These are phyloP conservation scores for Solanum hybrid DNA, from an alignment of 305 asterid genomes.

Conservation along the genomic window DNA sequence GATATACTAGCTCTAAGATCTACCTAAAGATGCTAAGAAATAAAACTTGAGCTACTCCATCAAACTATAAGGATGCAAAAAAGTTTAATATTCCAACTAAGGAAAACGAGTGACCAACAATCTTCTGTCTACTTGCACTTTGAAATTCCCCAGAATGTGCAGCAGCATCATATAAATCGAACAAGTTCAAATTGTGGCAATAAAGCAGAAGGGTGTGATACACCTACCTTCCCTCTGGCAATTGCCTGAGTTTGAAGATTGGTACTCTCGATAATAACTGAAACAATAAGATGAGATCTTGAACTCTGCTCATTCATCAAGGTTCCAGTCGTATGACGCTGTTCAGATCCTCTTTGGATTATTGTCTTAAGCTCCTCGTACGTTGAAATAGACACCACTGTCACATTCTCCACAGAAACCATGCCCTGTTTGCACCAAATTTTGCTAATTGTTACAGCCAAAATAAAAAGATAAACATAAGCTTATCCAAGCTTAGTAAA, in stretches of 20 bases:
- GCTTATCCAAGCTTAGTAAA: neutral
- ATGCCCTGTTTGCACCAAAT: constrained; percentile 44
- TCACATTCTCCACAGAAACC: constrained; percentile 83
- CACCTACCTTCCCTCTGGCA: constrained; percentile 85
- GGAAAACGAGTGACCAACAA: too few species aligned
- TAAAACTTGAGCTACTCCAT: neutral
- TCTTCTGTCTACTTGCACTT: neutral
- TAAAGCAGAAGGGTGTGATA: neutral
- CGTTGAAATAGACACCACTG: constrained; percentile 60
- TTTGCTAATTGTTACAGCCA: neutral
- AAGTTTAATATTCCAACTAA: neutral
- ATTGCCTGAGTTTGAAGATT: constrained; percentile 91
- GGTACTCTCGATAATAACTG: constrained; percentile 77
- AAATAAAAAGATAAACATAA: neutral
- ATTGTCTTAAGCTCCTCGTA: constrained; percentile 55
- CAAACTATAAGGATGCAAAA: neutral
- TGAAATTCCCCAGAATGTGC: neutral
- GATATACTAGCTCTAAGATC: neutral
- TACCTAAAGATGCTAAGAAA: neutral
- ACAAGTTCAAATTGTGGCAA: neutral
- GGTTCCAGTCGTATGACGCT: constrained; percentile 85
- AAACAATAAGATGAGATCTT: constrained; percentile 89
- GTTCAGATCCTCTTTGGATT: constrained; percentile 73
- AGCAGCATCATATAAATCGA: neutral
- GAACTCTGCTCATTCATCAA: constrained; percentile 93